A percentile compares a stretch with the other conserved stretches of the same genome.
Conservation (phyloP, 2,329 filamentous ascomycete species). For the Verticillium zaregamsianum region DNA sequence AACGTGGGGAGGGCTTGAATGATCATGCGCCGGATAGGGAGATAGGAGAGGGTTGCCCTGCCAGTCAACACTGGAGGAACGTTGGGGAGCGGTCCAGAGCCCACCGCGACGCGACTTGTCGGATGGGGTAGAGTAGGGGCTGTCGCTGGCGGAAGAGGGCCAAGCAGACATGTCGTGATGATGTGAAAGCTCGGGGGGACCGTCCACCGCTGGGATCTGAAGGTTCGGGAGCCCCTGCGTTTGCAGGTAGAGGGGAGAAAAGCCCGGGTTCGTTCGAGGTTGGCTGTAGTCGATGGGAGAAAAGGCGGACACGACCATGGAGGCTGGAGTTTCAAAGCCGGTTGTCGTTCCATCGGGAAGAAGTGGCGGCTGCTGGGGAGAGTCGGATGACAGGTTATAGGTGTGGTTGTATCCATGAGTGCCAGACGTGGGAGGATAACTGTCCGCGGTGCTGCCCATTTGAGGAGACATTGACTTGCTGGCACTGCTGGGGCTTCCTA, state of each 20-base stretch:
- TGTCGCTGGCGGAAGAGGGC: slow-evolving; percentile 42
- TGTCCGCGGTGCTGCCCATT: slow-evolving; percentile 5
- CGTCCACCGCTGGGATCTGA: slow-evolving; percentile 6
- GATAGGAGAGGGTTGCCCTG: slow-evolving; percentile 19
- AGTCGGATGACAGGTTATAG: slow-evolving; percentile 7
- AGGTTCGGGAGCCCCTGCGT: slow-evolving; percentile 8
- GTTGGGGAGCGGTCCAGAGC: background rate
- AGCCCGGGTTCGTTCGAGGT: slow-evolving; percentile 12
- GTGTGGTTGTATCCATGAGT: slow-evolving; percentile 6
- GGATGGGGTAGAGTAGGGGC: slow-evolving; percentile 43
- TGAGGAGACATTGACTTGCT: slow-evolving; percentile 12
- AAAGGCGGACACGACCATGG: slow-evolving; percentile 3
- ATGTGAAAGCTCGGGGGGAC: slow-evolving; percentile 10
- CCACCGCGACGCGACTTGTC: slow-evolving; percentile 24
- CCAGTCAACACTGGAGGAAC: slow-evolving; percentile 26
- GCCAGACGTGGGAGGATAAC: slow-evolving; percentile 9
- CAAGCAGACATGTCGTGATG: slow-evolving; percentile 34
- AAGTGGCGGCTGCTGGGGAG: slow-evolving; percentile 6
- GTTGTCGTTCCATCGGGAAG: slow-evolving; percentile 5
- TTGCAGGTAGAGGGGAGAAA: slow-evolving; percentile 8
- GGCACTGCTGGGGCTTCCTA: slow-evolving; percentile 5
- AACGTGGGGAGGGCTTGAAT: slow-evolving; percentile 8
- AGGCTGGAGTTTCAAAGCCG: slow-evolving; percentile 4
- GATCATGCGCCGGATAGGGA: slow-evolving; percentile 13
- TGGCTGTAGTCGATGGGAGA: slow-evolving; percentile 9